Conservation (phyloP, 345 rosid genomes). For the Jatropha curcas region DNA sequence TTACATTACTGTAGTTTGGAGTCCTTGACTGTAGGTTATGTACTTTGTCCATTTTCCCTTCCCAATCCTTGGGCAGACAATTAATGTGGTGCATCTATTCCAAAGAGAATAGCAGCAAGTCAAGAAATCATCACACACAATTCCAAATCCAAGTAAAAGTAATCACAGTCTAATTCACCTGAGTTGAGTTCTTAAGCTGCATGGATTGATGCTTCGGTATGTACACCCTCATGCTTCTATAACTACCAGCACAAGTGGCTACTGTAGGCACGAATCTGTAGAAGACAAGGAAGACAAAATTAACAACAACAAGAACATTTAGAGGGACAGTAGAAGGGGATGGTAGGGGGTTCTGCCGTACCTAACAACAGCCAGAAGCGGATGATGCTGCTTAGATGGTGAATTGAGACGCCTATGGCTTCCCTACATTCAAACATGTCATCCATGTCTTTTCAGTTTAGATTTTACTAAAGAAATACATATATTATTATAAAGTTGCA, state of each 20-base stretch:
- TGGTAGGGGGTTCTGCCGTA: slow-evolving; percentile 34
- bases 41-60: slow-evolving; percentile 55
- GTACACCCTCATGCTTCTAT: slow-evolving; percentile 66
- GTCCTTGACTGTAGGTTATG: slow-evolving; percentile 59
- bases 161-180: slow-evolving; percentile 34
- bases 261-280: slow-evolving; percentile 77
- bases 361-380: slow-evolving; percentile 68
- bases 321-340: slow-evolving; percentile 3
- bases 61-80: slow-evolving; percentile 69
- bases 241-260: slow-evolving; percentile 82
- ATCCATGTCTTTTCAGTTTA: not conserved
- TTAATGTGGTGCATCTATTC: slow-evolving; percentile 58
- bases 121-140: not conserved
- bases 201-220: slow-evolving; percentile 76
- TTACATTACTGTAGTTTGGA: slow-evolving; percentile 73
- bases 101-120: not conserved
- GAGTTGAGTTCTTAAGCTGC: slow-evolving; percentile 59
- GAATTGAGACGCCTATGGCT: slow-evolving; percentile 34
- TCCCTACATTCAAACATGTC: slow-evolving; percentile 41
- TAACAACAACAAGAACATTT: not conserved
- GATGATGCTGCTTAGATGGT: slow-evolving; percentile 48
- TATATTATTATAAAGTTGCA: not conserved
- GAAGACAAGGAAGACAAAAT: slow-evolving; percentile 13
- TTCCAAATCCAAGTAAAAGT: not conserved
- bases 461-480: not conserved